Percentiles rank a stretch among this genome's conserved stretches.
Conservation (phyloP, 106 monocot genomes). For the Dendrobium catenatum region DNA sequence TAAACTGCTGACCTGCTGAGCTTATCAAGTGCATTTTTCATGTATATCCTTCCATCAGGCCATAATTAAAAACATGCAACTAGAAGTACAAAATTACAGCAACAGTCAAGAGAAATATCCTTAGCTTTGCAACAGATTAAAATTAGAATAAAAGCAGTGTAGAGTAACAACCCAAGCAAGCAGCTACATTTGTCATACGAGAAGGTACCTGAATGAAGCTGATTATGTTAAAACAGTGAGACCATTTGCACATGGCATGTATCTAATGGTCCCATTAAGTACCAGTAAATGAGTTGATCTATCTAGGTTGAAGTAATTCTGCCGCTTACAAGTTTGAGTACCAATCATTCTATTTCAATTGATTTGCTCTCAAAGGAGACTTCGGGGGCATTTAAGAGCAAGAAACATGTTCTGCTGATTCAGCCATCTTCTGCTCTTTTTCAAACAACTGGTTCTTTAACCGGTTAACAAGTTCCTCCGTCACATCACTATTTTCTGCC, state of each 20-base stretch:
- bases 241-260: neutral
- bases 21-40: too few species aligned
- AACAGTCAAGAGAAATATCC: neutral
- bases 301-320: too few species aligned
- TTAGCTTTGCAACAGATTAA: neutral
- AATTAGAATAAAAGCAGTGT: neutral
- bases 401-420: neutral
- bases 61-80: too few species aligned
- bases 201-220: neutral
- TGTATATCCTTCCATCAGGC: too few species aligned
- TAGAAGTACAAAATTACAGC: neutral
- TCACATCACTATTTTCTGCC: conserved; percentile 23
- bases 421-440: neutral
- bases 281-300: too few species aligned
- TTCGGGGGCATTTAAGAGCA: neutral
- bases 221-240: neutral
- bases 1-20: too few species aligned
- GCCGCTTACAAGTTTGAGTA: too few species aligned
- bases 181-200: neutral
- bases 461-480: conserved; percentile 29
- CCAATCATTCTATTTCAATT: neutral
- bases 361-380: neutral
- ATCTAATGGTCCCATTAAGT: too few species aligned
- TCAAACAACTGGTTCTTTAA: conserved; percentile 48
- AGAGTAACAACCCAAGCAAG: neutral